These are phyloP conservation scores for Rhynchospora pubera DNA, from an alignment of 176 grass and related monocot genomes.

Conservation along the genomic window DNA sequence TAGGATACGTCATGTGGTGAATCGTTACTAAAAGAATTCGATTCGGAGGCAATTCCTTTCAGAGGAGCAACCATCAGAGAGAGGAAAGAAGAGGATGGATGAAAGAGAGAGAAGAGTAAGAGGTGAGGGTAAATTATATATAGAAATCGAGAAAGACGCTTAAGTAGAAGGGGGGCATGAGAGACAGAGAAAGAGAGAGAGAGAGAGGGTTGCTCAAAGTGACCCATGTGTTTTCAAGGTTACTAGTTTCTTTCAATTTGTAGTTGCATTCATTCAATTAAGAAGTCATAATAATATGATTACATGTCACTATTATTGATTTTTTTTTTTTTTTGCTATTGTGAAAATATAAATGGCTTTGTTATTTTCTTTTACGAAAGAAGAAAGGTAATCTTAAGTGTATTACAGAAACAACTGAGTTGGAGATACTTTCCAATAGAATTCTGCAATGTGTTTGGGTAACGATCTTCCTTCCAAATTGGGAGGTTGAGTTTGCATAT, in stretches of 20 bases:
- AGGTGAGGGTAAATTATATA: conserved; percentile 49
- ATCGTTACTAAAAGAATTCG: conserved; percentile 99
- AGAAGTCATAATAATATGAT: background rate
- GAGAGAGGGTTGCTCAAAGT: conserved; percentile 32
- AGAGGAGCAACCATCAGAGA: conserved; percentile 34
- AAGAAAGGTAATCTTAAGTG: background rate
- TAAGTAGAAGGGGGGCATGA: conserved; percentile 22
- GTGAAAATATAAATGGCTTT: background rate
- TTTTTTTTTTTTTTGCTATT: background rate
- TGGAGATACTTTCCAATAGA: background rate
- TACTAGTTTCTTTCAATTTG: conserved; percentile 4
- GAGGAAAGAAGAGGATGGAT: conserved; percentile 47
- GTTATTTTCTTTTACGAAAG: background rate
- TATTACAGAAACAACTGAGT: background rate
- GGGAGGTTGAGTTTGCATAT: background rate
- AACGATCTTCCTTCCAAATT: background rate
- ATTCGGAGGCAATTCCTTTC: conserved; percentile 94
- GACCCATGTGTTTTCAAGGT: conserved; percentile 25
- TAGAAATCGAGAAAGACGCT: conserved; percentile 33
- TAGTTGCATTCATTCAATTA: background rate
- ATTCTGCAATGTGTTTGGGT: background rate
- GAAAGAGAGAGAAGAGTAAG: conserved; percentile 43
- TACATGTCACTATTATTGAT: conserved; percentile 1
- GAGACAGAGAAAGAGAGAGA: conserved; percentile 35
- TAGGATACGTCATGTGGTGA: conserved; percentile 99